Evolutionary conservation across 495 filamentous ascomycete species (phyloP), one percentile per base, ranked within the genome.

Genomic region (Penicillium bovifimosum): DNA sequence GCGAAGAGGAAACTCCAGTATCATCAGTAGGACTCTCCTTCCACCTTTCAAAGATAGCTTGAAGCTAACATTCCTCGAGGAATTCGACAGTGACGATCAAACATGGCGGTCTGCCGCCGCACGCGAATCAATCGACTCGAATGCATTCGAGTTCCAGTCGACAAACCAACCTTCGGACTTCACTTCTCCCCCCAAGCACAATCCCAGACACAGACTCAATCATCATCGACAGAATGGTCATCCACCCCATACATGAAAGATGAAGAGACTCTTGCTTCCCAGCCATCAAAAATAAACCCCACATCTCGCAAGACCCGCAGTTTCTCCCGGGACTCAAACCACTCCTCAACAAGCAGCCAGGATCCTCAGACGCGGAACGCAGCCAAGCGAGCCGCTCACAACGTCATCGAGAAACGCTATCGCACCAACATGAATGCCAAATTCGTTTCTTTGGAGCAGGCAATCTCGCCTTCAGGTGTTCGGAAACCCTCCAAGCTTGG

Each of bases 361-460:
- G 52, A 61, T 39, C 42, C 55, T 28, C 53, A 69, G 35, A 62
- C 53, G 33, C 72, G 72, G 46, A 75, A 75, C 38, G 70, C 72
- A 28, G 72, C 72, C 43, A 77, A 76, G 50, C 73, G 74, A 26
- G 71, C 72, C n/a, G 76, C 73, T 5, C 76, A 79, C 63, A 79
- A 79, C 59, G 69, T 76, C 58, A 77, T 79, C 53, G 76, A 79
- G 60, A 76, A 76, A 52, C 72, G 76, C 13, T 79, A 77, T 58
- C 70, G 76, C 39, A 77, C 73, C 42, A 79, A 79, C 56, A 76
- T 79, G 69, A 79, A 79, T 51, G 70, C 74, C 60, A 79, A 79
- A 50, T 76, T 79, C 54, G 64, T 72, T 7, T 59, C 69, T 1
- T 63, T 79, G 10, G 73, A 74, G 41, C 64, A 73, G 41, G 71